Conservation (phyloP, 2,329 filamentous ascomycete species). For the Verticillium tricorpus region DNA sequence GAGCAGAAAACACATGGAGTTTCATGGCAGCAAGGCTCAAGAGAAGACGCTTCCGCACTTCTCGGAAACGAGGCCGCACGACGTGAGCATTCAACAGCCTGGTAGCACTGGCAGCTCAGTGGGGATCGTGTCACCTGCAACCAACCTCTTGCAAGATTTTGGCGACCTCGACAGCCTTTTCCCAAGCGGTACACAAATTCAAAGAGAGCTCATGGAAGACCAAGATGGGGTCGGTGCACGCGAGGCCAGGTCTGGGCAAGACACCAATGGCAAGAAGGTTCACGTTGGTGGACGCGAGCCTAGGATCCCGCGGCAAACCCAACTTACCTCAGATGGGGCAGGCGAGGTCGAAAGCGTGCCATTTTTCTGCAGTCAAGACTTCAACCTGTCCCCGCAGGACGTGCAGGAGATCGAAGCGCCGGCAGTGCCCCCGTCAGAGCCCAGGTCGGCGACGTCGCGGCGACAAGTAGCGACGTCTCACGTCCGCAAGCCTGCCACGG, state of each 20-base stretch:
- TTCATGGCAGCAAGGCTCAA: background rate
- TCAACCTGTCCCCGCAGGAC: conserved; percentile 42
- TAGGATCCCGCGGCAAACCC: background rate
- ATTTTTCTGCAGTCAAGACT: conserved; percentile 40
- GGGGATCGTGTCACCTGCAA: conserved; percentile 1
- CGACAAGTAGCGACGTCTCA: background rate
- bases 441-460: background rate
- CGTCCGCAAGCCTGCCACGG: too few relatives aligned
- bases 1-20: conserved; percentile 26
- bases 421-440: background rate
- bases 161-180: background rate
- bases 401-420: conserved; percentile 34
- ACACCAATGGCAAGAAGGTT: background rate
- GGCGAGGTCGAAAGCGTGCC: conserved; percentile 14
- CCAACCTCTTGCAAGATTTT: background rate
- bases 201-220: background rate
- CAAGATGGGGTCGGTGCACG: background rate
- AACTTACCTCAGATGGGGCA: background rate
- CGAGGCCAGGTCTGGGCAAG: background rate
- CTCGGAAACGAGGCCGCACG: background rate
- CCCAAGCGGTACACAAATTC: background rate
- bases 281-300: background rate
- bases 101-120: background rate
- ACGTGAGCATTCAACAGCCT: background rate
- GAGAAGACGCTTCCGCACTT: background rate